These are phyloP conservation scores for Trichoderma endophyticum DNA, from an alignment of 2,329 filamentous ascomycete genomes.

Conservation along the genomic window DNA sequence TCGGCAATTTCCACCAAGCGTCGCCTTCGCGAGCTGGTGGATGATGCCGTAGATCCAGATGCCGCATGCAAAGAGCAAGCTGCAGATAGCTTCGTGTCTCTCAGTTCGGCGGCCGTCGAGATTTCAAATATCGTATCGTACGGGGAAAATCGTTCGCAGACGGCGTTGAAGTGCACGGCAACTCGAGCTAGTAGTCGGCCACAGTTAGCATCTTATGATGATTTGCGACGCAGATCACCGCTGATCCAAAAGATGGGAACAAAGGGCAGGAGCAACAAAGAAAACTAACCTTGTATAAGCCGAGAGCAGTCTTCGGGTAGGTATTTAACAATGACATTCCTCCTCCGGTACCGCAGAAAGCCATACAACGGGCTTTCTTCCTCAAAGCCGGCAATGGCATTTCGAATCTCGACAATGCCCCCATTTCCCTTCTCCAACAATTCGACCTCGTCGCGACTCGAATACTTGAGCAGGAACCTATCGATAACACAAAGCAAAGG, in stretches of 20 bases:
- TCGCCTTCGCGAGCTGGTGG: conserved; percentile 72
- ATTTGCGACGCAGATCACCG: not conserved
- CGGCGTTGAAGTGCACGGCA: conserved; percentile 65
- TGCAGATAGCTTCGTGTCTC: conserved; percentile 81
- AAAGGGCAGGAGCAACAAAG: not conserved
- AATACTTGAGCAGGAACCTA: conserved; percentile 95
- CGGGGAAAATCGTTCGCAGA: conserved; percentile 72
- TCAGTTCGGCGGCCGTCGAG: conserved; percentile 70
- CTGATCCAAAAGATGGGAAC: not conserved
- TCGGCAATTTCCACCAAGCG: conserved; percentile 92
- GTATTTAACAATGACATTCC: conserved; percentile 90
- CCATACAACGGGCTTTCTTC: conserved; percentile 89
- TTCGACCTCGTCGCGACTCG: conserved; percentile 81
- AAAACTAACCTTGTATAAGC: conserved; percentile 75
- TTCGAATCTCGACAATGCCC: conserved; percentile 80
- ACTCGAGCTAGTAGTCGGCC: conserved; percentile 72
- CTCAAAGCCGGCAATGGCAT: conserved; percentile 71
- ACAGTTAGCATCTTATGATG: not conserved
- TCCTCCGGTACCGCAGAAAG: conserved; percentile 81
- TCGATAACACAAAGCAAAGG: conserved; percentile 20
- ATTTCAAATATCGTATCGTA: conserved; percentile 85
- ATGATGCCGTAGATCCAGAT: conserved; percentile 80
- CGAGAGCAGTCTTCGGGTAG: conserved; percentile 87
- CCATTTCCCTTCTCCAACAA: conserved; percentile 73
- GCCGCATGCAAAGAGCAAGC: conserved; percentile 88